Base-by-base conservation (phyloP, 257 asterid genomes). In the Leptodermis oblonga region DNA sequence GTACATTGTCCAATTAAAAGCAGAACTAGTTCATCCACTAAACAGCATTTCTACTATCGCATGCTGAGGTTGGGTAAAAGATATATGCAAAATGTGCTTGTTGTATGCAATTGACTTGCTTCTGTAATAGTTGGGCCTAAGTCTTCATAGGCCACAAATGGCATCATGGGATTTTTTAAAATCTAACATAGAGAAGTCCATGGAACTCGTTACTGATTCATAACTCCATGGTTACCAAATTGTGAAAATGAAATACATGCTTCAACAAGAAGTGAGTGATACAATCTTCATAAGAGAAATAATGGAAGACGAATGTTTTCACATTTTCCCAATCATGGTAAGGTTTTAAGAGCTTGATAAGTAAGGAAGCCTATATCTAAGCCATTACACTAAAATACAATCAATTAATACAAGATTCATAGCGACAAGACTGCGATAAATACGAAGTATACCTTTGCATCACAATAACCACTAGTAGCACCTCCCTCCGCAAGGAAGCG, bases 401-500 rank as follows among this genome's bases (percentile, higher is more conserved):
- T 15, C 52, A 20, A 13, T 23, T 14, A 41, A 49, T 15, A 15
- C 30, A 18, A 39, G 15, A 45, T 42, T n/a, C 22, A 34, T 5
- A 26, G n/a, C 70, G 36, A 45, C 52, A 53, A 41, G 20, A 74
- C 42, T n/a, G 4, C 18, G 11, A 55, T 4, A 26, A 52, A 5
- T 18, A 1, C 7, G 42, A 71, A 26, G 46, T 15, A 56, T 64
- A 79, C 85, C 85, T 75, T 72, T 5, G 74, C 74, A 39, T 53
- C 76, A 68, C 86, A 84, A 39, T 77, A 82, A 23, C 76, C 77
- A 62, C 17, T 22, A 53, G 30, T 45, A 39, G 30, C 74, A 6
- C 73, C 49, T 31, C 18, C 89, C 56, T 80, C 81, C 0, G 75
- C 65, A 62, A 74, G 75, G 73, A 69, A 67, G 6, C 77, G 77